phyloP scores from a whole-genome alignment of 305 asterid species.

The Fraxinus dipetala region DNA sequence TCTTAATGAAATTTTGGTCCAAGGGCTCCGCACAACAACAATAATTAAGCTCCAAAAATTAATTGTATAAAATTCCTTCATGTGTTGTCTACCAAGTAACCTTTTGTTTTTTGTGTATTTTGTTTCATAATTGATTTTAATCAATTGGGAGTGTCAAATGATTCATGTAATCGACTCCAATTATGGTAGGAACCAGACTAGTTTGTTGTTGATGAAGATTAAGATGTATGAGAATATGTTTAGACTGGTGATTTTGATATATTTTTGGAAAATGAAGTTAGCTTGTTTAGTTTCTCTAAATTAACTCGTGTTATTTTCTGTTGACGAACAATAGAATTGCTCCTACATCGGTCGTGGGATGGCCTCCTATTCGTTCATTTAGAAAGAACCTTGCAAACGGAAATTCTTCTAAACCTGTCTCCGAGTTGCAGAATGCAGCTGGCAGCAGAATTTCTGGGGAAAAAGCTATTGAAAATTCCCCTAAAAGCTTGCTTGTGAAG shows the following conservation, averaged over 20 bases:
- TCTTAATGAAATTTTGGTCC: background rate
- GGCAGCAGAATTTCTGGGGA: background rate
- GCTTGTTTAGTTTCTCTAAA: background rate
- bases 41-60: too few relatives aligned
- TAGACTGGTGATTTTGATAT: background rate
- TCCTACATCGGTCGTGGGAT: constrained; percentile 79
- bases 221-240: background rate
- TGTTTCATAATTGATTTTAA: background rate
- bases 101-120: background rate
- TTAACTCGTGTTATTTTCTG: background rate
- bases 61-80: background rate
- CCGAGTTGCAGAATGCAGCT: constrained; percentile 35
- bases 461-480: background rate
- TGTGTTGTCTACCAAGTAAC: background rate
- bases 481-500: constrained; percentile 63
- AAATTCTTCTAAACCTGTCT: constrained; percentile 33
- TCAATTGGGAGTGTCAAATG: background rate
- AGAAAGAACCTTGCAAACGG: constrained; percentile 63
- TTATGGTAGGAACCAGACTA: background rate
- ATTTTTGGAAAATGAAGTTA: background rate
- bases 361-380: constrained; percentile 82
- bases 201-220: background rate
- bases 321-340: constrained; percentile 41
- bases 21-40: background rate
- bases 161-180: background rate